Evolutionary conservation across 495 filamentous ascomycete species (phyloP), one percentile per base, ranked within the genome.

Genomic region (Lichenothelia convexa): DNA sequence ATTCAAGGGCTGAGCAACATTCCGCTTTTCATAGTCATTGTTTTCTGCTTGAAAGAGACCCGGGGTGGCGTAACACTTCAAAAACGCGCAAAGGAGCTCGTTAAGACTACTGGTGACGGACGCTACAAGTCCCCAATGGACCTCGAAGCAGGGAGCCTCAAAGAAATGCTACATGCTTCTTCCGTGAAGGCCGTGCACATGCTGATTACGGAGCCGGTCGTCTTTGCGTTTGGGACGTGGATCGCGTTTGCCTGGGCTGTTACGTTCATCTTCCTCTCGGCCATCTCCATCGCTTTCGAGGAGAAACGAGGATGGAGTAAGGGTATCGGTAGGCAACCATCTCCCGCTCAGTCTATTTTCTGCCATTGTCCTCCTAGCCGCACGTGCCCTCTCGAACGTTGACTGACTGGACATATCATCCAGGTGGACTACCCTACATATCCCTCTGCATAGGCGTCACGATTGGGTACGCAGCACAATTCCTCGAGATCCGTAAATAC

Each of bases 11-110:
- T 45, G n/a, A 17, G 20, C 6, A 45, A 45, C 33, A 29, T 45
- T 19, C 39, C 42, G 6, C 39, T 45, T 2, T 22, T 45, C 18
- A 21, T 41, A 13, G 18, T 44, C 21, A 39, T 61, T 16, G 48
- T 56, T 18, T 47, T 55, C 42, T 43, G 48, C 19, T 41, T 60
- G 8, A 44, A 45, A 4, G 58, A 61, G 40, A 61, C 56, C 3
- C 49, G 50, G 11, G 47, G 45, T 1, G 41, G 45, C 13, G 57
- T 55, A 21, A 50, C 51, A 11, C 47, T 59, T 2, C 45, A 56
- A 35, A 53, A 49, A 12, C 42, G 54, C 13, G 56, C 54, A 6
- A 54, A 53, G 36, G 41, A 42, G 11, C 20, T 60, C 4, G 40
- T 52, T 18, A 37, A 45, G 18, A 32, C 38, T 0, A 47, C 54